Evolutionary conservation across 2,329 filamentous ascomycete genomes (phyloP), one percentile per base, ranked within the genome.

Genomic region (Zarea fungicola): DNA sequence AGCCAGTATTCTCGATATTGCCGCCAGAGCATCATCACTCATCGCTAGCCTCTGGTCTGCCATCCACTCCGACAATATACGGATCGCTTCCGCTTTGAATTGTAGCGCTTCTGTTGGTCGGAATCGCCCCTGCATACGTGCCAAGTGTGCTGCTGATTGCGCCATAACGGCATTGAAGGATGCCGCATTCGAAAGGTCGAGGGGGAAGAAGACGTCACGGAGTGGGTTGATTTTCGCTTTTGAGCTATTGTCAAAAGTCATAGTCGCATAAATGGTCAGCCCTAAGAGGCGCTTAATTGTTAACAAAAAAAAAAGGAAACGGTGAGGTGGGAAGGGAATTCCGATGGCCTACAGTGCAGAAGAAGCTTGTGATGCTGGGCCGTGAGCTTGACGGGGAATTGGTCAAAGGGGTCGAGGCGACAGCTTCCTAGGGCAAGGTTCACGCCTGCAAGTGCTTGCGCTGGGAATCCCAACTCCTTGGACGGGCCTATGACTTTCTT

Each of bases 131-230:
- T 67, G 62, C 46, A 67, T 58, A 4, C 65, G 58, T 28, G 64
- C 58, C 1, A 70, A 50, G 40, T 70, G 68, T 0, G 66, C 65
- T 1, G 68, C 67, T 2, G 68, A 63, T 48, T 70, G 68, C 1
- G 68, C 67, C 65, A 70, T 68, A 34, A 69, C 62, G 16, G 60
- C 62, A 34, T 70, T 68, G 53, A 70, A 69, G 1, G 66, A 67
- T 5, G 67, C 65, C 2, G 65, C 60, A 46, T 70, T 70, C 5
- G 68, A 70, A 14, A 70, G 54, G 39, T 70, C 67, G 2, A 70
- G 52, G 0, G 68, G 66, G 22, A 67, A 56, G 63, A 65, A 70
- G 25, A 70, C 64, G 39, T 70, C 66, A 13, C 62, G 62, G 62
- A 70, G 67, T 1, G 67, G 61, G 48, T 67, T 66, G 42, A 70